Base-by-base conservation (phyloP, 75 land plant genomes). In the Cunninghamia lanceolata region DNA sequence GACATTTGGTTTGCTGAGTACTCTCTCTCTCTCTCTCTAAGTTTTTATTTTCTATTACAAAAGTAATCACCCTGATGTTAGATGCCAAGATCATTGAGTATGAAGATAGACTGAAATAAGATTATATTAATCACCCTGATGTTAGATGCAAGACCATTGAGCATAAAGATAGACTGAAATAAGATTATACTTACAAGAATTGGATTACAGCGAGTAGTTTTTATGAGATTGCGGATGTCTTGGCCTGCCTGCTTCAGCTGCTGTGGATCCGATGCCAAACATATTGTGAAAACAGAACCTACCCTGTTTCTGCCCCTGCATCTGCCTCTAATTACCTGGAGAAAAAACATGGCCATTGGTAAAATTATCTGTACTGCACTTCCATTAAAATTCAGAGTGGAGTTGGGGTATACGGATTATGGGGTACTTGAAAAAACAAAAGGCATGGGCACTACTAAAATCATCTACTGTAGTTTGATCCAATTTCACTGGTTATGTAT, bases 181-280 rank as follows among this genome's bases (percentile, higher is more conserved):
- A 32, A 10, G 13, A 32, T 71, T 30, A 71, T 43, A 83, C 77
- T 85, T 92, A 93, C 97, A 89, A 96, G 83, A 86, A 98, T 95
- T 15, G 99, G 99, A 91, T 95, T 94, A 86, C 99, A 94, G 86
- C 89, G 89, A 17, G 87, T 93, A 75, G 94, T 85, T 35, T 86
- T 90, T 3, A 98, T 91, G 28, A 98, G 91, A 82, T 89, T 91
- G 87, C 89, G 92, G 84, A 98, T 90, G 59, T 96, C 99, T 83
- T 96, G 94, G 84, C 93, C 89, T 9, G 98, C 99, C 82, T 91
- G 92, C 86, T 87, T 94, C 88, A 98, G 86, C 91, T 98, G 94
- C 40, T 87, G 93, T 16, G 95, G 96, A 86, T 93, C 90, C 4
- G 99, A 97, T 17, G 97, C 97, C 14, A 81, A 82, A 66, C 93